These are phyloP conservation scores for Colletotrichum limetticola DNA, from an alignment of 2,329 filamentous ascomycete species.

Conservation along the genomic window DNA sequence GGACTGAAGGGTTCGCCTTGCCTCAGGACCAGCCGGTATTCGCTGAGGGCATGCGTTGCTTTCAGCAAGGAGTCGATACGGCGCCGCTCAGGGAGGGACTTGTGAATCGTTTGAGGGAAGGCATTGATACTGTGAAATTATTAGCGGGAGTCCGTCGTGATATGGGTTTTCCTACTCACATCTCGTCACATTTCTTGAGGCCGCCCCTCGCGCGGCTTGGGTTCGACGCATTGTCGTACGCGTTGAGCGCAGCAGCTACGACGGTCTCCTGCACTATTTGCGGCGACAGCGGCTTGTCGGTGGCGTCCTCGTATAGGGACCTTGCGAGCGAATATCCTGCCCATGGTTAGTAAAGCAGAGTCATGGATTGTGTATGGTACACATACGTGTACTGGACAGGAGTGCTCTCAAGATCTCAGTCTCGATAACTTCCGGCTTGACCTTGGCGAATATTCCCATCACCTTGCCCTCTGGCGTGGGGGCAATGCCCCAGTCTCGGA, in stretches of 20 bases:
- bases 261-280: conserved; percentile 69
- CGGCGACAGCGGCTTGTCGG: conserved; percentile 59
- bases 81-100: conserved; percentile 60
- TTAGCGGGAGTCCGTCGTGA: conserved; percentile 37
- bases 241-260: conserved; percentile 71
- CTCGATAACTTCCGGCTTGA: conserved; percentile 73
- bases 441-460: conserved; percentile 70
- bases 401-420: conserved; percentile 77
- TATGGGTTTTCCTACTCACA: conserved; percentile 59
- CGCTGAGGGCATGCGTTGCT: conserved; percentile 79
- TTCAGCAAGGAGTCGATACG: conserved; percentile 73
- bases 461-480: conserved; percentile 53
- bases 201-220: conserved; percentile 81
- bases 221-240: conserved; percentile 86
- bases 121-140: conserved; percentile 64
- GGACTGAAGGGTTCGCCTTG: conserved; percentile 85
- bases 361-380: background rate
- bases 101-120: conserved; percentile 68
- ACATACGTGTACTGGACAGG: conserved; percentile 69
- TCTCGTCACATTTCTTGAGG: conserved; percentile 80
- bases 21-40: conserved; percentile 81
- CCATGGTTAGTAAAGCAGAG: background rate
- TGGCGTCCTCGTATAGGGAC: conserved; percentile 68
- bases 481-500: conserved; percentile 76
- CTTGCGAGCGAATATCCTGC: conserved; percentile 71